Evolutionary conservation across 306 rosid genomes (phyloP).

Genomic region (Ormosia semicastrata): DNA sequence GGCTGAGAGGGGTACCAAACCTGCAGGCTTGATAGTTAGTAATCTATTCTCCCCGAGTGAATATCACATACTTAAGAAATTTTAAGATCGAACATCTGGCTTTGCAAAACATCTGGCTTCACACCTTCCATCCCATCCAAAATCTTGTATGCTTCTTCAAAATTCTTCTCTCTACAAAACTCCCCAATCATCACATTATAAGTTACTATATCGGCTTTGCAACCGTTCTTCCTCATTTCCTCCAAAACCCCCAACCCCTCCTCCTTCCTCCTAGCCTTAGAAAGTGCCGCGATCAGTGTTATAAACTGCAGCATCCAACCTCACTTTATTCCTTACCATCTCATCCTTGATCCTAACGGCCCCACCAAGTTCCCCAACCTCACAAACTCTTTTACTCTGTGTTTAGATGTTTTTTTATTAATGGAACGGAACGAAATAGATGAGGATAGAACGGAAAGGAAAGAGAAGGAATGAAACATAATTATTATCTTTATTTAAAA

Average conservation of each 20-base stretch:
- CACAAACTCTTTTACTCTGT: conserved; percentile 56
- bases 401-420: no score
- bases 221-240: conserved; percentile 62
- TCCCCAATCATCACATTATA: conserved; percentile 72
- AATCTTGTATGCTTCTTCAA: conserved; percentile 45
- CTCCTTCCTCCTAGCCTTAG: conserved; percentile 58
- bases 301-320: conserved; percentile 42
- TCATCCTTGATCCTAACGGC: conserved; percentile 67
- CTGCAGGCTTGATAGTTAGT: no score
- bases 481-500: no score
- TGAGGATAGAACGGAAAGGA: no score
- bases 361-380: conserved; percentile 43
- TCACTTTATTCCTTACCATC: conserved; percentile 51
- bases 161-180: conserved; percentile 57
- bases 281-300: conserved; percentile 58
- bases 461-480: no score
- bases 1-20: no score
- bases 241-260: conserved; percentile 46
- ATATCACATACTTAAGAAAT: no score
- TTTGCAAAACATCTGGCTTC: conserved; percentile 59
- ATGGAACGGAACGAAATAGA: no score
- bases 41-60: no score
- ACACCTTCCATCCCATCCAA: conserved; percentile 66
- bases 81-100: no score
- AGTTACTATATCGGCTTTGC: conserved; percentile 55